phyloP scores from a whole-genome alignment of 495 filamentous ascomycete genomes.

The Collariella sp. region DNA sequence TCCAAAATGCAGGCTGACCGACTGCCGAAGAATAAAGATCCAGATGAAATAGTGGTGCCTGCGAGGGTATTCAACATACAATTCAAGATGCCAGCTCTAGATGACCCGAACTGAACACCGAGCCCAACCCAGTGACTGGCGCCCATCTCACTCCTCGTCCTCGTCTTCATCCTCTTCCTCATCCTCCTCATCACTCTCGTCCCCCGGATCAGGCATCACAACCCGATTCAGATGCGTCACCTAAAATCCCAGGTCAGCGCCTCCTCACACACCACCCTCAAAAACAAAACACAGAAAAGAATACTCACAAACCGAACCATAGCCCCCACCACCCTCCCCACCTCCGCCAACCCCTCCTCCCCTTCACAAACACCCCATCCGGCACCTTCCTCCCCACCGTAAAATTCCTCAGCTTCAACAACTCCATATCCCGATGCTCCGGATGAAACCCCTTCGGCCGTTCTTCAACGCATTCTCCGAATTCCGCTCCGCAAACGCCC shows the following conservation, averaged over 20 bases:
- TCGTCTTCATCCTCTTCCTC: slow-evolving; percentile 13
- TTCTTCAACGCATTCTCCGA: slow-evolving; percentile 68
- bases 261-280: background rate
- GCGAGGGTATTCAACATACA: too few species aligned
- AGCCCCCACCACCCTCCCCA: slow-evolving; percentile 32
- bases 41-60: background rate
- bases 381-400: slow-evolving; percentile 57
- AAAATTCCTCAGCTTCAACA: slow-evolving; percentile 69
- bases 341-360: slow-evolving; percentile 46
- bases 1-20: background rate
- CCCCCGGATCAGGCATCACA: slow-evolving; percentile 46
- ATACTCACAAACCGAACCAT: slow-evolving; percentile 58
- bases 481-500: slow-evolving; percentile 61
- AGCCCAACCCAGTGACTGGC: too few species aligned
- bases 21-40: background rate
- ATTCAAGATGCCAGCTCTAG: too few species aligned
- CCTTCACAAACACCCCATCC: slow-evolving; percentile 43
- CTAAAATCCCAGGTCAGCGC: slow-evolving; percentile 5
- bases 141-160: slow-evolving; percentile 2
- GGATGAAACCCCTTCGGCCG: slow-evolving; percentile 72
- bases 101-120: too few species aligned
- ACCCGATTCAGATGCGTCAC: slow-evolving; percentile 19
- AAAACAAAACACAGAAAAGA: slow-evolving; percentile 18
- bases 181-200: slow-evolving; percentile 29
- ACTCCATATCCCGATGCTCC: slow-evolving; percentile 63